Base-by-base conservation (phyloP, 2,329 filamentous ascomycete genomes). In the Delphinella strobiligena region DNA sequence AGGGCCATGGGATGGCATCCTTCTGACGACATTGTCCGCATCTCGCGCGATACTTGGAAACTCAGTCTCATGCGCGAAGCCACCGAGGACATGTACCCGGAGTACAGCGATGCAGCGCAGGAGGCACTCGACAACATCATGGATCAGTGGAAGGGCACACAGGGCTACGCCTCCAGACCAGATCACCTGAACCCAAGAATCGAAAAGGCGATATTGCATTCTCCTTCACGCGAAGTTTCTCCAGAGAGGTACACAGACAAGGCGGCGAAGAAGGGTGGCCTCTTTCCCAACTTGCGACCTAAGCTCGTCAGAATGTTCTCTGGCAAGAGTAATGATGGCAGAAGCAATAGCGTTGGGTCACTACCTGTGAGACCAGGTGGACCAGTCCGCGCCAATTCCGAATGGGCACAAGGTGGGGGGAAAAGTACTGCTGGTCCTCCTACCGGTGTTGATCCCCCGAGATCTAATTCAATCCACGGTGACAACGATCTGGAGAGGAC, bases 1-100 rank as follows among this genome's bases (percentile, higher is more conserved):
- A 58, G 59, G 29, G 57, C 59, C 10, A 61, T 68, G 50, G 65
- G 62, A n/a, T 68, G 65, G 65, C 65, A 68, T 47, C 55, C 66
- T 2, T 44, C 51, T 10, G 52, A 51, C 14, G 57, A 60, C 41
- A 47, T 52, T 11, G 41, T 41, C n/a, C 44, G 51, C 2, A 50
- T 53, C 10, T 50, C 53, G 3, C 42, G 47, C 34, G 64, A 67
- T 38, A 54, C 62, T 7, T 56, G 58, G 8, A 68, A 68, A 48
- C 48, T 68, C n/a, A 49, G 54, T 14, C 52, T 68, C 5, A 58
- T 69, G 22, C 52, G 58, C n/a, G 61, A 66, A 42, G 60, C 61
- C 4, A 65, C 62, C 39, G 50, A 53, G 29, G 47, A 50, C 4
- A 58, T 64, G 34, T 68, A 68, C 40, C 64, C 64, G 4, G 59